phyloP scores from a whole-genome alignment of 1,284 basidiomycete species.

The Neonothopanus nambi region DNA sequence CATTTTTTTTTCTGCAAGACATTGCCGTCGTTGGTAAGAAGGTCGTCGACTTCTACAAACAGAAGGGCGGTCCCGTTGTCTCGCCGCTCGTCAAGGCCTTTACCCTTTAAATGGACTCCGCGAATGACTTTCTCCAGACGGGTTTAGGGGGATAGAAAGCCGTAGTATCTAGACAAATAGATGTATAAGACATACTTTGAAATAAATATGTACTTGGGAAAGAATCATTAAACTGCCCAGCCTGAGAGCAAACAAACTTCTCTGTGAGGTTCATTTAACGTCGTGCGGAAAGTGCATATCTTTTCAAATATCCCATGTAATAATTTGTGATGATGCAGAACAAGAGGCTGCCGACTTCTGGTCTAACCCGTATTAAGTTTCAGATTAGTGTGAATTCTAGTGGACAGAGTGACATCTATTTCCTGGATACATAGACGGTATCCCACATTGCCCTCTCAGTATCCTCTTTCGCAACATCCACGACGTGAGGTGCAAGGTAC shows the following conservation, averaged over 20 bases:
- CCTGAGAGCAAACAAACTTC: background rate
- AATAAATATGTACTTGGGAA: constrained; percentile 1
- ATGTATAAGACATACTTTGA: background rate
- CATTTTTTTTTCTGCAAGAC: constrained; percentile 41
- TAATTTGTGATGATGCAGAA: too few species aligned
- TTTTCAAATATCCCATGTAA: too few species aligned
- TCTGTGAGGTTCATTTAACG: too few species aligned
- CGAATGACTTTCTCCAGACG: too few species aligned
- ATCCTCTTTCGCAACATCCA: constrained; percentile 77
- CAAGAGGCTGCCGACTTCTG: too few species aligned
- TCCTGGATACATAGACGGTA: constrained; percentile 63
- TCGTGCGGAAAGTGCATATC: too few species aligned
- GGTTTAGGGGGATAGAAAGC: too few species aligned
- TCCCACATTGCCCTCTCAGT: constrained; percentile 87
- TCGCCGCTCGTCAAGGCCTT: constrained; percentile 83
- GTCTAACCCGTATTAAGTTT: too few species aligned
- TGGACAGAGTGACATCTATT: constrained; percentile 41
- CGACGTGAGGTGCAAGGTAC: constrained; percentile 85
- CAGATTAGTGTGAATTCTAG: background rate
- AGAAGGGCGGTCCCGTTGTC: constrained; percentile 70
- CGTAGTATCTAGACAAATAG: background rate
- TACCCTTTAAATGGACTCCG: constrained; percentile 12
- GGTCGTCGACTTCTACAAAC: constrained; percentile 86
- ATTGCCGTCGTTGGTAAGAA: constrained; percentile 83
- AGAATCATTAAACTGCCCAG: background rate